phyloP scores from a whole-genome alignment of 2,329 filamentous ascomycete species.

The Cryphonectria carpinicola region DNA sequence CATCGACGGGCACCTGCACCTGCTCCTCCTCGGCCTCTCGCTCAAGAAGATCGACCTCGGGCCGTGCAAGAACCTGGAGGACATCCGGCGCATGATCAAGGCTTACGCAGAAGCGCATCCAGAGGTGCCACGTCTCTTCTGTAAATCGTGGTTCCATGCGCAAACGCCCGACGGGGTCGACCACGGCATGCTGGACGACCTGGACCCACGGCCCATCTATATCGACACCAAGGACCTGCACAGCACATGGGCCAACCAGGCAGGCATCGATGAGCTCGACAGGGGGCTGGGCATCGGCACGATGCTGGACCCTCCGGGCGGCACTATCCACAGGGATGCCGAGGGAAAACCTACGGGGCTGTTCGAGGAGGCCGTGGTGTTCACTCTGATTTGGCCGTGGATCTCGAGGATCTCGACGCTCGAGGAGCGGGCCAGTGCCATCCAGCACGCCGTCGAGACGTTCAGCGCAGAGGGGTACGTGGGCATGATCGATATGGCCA shows the following conservation, averaged over 20 bases:
- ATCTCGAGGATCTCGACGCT: constrained; percentile 52
- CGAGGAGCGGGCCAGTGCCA: constrained; percentile 51
- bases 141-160: constrained; percentile 58
- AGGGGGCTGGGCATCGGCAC: constrained; percentile 51
- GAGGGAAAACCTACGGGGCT: constrained; percentile 53
- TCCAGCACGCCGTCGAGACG: constrained; percentile 50
- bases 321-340: constrained; percentile 53
- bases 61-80: constrained; percentile 49
- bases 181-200: constrained; percentile 54
- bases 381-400: constrained; percentile 59
- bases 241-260: constrained; percentile 58
- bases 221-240: constrained; percentile 62
- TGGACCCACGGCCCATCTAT: constrained; percentile 56
- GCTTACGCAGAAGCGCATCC: constrained; percentile 51
- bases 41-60: constrained; percentile 55
- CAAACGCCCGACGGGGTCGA: constrained; percentile 56
- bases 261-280: constrained; percentile 54
- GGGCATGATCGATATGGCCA: constrained; percentile 61
- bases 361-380: constrained; percentile 57
- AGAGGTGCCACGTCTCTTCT: constrained; percentile 50
- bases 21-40: constrained; percentile 58
- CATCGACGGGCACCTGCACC: constrained; percentile 62
- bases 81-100: constrained; percentile 52
- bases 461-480: constrained; percentile 58
- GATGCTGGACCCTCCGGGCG: constrained; percentile 54